Evolutionary conservation across 2,329 filamentous ascomycete genomes (phyloP), one percentile per base, ranked within the genome.

Genomic region (Ceratocystiopsis brevicomis): DNA sequence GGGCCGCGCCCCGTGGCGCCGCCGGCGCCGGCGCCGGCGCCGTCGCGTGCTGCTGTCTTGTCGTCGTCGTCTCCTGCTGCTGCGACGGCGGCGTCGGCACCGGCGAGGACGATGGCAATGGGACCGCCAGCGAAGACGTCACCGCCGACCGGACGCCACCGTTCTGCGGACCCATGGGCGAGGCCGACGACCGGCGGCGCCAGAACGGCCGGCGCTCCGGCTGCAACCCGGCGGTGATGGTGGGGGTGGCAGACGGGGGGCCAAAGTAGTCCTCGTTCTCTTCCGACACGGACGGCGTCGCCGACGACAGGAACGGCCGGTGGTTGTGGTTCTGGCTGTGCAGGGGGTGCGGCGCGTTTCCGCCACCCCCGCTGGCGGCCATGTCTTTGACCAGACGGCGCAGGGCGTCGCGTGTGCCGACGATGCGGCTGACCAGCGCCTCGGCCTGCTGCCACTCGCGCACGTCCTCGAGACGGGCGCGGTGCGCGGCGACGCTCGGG

Each of bases 391-490:
- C 88, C 38, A 98, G 65, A 35, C 84, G 76, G 41, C 87, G 77
- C 18, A 95, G 74, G 1, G 86, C 85, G 62, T 98, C 90, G 52
- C 90, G 72, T 40, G 86, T 87, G 2, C 85, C 86, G 8, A 86
- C 81, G 14, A 96, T 75, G 47, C 84, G 76, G 56, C 85, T 86
- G 25, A 96, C 81, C 35, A 98, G 65, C 1, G 77, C 68, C 60
- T 95, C 87, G 2, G 94, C 80, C 52, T 81, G 80, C 46, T 76
- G 71, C 90, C 90, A 98, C 58, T 94, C 85, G 47, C 71, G 69
- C 43, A 88, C 79, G 52, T 93, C 84, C 6, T 76, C 57, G 34
- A 62, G 53, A 45, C 55, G 62, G 16, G 57, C 56, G 40, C 59
- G 54, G 2, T 57, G 54, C 8, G 54, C 49, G 9, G 56, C 53